Conservation (phyloP, 2,329 filamentous ascomycete species). For the Penicillium corylophilum region DNA sequence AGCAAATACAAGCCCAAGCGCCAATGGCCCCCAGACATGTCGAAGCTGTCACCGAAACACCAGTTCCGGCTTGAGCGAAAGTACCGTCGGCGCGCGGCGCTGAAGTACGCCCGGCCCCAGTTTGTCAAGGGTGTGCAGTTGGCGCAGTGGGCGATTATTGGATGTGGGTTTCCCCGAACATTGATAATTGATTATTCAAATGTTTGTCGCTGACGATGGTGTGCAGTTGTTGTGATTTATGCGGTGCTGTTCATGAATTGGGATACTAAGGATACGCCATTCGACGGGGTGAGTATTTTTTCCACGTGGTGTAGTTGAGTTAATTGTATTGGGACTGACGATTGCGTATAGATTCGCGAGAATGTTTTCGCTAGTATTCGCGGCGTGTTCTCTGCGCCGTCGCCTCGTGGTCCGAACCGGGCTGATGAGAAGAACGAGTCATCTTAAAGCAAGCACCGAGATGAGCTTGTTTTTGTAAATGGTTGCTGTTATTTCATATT, state of each 20-base stretch:
- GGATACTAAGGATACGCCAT: slow-evolving; percentile 42
- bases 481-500: not conserved
- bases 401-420: slow-evolving; percentile 28
- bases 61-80: slow-evolving; percentile 68
- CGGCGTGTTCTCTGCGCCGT: slow-evolving; percentile 34
- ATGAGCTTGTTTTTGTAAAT: not conserved
- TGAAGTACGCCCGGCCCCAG: slow-evolving; percentile 60
- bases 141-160: slow-evolving; percentile 55
- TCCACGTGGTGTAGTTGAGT: not conserved
- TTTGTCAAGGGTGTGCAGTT: slow-evolving; percentile 60
- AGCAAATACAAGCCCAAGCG: slow-evolving; percentile 62
- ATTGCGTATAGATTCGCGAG: slow-evolving; percentile 31
- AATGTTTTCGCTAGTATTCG: slow-evolving; percentile 33
- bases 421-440: slow-evolving; percentile 15
- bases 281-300: slow-evolving; percentile 37
- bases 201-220: slow-evolving; percentile 11
- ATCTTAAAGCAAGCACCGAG: slow-evolving; percentile 5
- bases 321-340: not conserved
- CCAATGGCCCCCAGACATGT: slow-evolving; percentile 65
- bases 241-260: slow-evolving; percentile 47
- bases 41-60: slow-evolving; percentile 61
- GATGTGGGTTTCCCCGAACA: slow-evolving; percentile 44
- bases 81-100: slow-evolving; percentile 60
- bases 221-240: slow-evolving; percentile 43
- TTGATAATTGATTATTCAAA: no score